Base-by-base conservation (phyloP, 768 basidiomycete species). In the Gymnopilus junonius region DNA sequence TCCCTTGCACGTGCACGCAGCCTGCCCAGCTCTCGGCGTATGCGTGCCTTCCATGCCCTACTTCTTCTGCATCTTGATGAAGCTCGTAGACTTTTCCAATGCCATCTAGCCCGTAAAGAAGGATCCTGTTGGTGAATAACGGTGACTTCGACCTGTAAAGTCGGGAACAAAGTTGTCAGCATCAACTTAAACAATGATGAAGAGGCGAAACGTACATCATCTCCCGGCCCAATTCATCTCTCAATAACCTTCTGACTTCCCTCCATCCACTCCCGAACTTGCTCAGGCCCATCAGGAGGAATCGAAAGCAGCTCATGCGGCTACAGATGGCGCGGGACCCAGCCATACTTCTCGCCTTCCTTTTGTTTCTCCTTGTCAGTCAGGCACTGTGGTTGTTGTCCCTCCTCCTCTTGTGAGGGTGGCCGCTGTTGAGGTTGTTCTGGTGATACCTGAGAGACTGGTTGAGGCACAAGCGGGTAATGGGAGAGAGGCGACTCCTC, bases 101-200 rank as follows among this genome's bases (percentile, higher is more conserved):
- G 64, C 66, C 67, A 58, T 4, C 67, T 73, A 15, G 70, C 70
- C 17, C 66, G 58, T 8, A 66, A 63, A 6, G 57, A 29, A 4
- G 68, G 66, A 15, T 55, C 39, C 6, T 74, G 71, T 14, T 81
- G 83, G 20, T 80, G 79, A 50, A 87, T 74, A 21, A 91, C 83
- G 51, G 87, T 83, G 20, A 91, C 88, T 40, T 88, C 85, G 55
- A 90, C 85, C 87, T 90, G n/a, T n/a, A 63, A 46, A 39, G n/a
- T n/a, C n/a, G n/a, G n/a, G 40, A 63, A 27, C 31, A 50, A 48
- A 12, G 23, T 59, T 25, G 8, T 27, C 11, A 57, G 37, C 29
- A 45, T 8, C 8, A 29, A 55, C n/a, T 21, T 31, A n/a, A n/a
- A n/a, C n/a, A n/a, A n/a, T n/a, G n/a, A n/a, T n/a, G n/a, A 55